Percentiles rank a stretch among this genome's conserved stretches.
Conservation (phyloP, 306 rosid species). For the Spatholobus suberectus region DNA sequence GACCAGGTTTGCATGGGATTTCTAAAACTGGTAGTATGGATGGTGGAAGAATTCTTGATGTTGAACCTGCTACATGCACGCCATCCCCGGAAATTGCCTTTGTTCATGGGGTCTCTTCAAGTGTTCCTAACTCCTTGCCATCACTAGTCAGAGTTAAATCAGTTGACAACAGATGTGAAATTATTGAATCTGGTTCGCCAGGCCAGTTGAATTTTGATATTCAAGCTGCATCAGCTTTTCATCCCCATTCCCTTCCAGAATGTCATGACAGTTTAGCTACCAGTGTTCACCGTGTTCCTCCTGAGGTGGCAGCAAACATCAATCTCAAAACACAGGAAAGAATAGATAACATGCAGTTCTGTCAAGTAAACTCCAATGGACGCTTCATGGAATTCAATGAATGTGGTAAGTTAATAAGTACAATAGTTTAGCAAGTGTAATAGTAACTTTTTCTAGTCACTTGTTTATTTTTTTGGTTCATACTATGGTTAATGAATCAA, state of each 20-base stretch:
- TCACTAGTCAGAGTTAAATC: constrained; percentile 37
- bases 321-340: constrained; percentile 37
- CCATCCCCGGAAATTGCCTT: constrained; percentile 43
- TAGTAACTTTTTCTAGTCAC: not conserved
- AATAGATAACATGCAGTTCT: constrained; percentile 37
- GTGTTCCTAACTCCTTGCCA: constrained; percentile 48
- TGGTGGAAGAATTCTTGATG: constrained; percentile 45
- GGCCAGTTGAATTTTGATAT: constrained; percentile 36
- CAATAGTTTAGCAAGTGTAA: not conserved
- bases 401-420: constrained; percentile 54
- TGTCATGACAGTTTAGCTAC: constrained; percentile 44
- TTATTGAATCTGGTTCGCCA: constrained; percentile 35
- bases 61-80: constrained; percentile 40
- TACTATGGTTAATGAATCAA: constrained; percentile 12
- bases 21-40: constrained; percentile 39
- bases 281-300: constrained; percentile 38
- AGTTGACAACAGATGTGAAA: constrained; percentile 42
- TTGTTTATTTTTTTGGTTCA: not conserved
- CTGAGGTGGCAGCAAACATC: constrained; percentile 13
- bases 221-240: constrained; percentile 48
- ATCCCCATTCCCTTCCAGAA: constrained; percentile 67
- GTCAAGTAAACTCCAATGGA: constrained; percentile 43
- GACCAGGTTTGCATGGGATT: constrained; percentile 41
- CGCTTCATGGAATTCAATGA: constrained; percentile 52
- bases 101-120: constrained; percentile 55